Base-by-base conservation (phyloP, 2,329 filamentous ascomycete species). In the Dendrostoma leiphaemia region DNA sequence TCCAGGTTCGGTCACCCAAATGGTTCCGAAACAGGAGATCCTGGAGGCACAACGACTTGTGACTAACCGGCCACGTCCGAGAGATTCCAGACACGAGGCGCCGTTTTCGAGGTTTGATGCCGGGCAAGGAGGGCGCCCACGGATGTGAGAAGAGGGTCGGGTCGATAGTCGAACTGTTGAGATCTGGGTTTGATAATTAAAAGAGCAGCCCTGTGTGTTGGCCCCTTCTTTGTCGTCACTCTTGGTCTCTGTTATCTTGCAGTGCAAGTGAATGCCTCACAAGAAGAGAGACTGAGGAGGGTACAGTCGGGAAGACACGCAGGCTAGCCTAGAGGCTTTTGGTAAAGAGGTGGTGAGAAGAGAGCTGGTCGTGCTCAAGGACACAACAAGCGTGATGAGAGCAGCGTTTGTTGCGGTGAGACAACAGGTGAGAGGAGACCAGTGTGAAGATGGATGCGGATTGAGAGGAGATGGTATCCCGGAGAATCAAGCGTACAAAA, bases 191-290 rank as follows among this genome's bases (percentile, higher is more conserved):
- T 17, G 55, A 38, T 48, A 48, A n/a, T 48, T 48, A 48, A 48
- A 46, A 23, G 26, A 53, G 45, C 6, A 47, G 35, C 19, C 13
- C 17, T 9, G 26, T 28, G 9, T 15, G 28, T 26, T 7, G 8
- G 56, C 60, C 60, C 53, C 60, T 53, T 40, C n/a, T 44, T 56
- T 48, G 57, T 54, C 60, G 37, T 37, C 49, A 46, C 62, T 63
- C 60, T 65, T 62, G 29, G 26, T 19, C 7, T 43, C 19, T 37
- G 13, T 37, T 26, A 13, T 31, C 21, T 28, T 13, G 6, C 56
- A 64, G 61, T 62, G 67, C 68, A 69, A 70, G 62, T 66, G 63
- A 70, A 70, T 70, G 67, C 67, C 63, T 62, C 66, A 60, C 67
- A 65, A 66, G n/a, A 52, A 61, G 59, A 62, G 58, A 56, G 35